Evolutionary conservation across 768 basidiomycete species (phyloP), one percentile per base, ranked within the genome.

Genomic region (Phanerochaete sordida): DNA sequence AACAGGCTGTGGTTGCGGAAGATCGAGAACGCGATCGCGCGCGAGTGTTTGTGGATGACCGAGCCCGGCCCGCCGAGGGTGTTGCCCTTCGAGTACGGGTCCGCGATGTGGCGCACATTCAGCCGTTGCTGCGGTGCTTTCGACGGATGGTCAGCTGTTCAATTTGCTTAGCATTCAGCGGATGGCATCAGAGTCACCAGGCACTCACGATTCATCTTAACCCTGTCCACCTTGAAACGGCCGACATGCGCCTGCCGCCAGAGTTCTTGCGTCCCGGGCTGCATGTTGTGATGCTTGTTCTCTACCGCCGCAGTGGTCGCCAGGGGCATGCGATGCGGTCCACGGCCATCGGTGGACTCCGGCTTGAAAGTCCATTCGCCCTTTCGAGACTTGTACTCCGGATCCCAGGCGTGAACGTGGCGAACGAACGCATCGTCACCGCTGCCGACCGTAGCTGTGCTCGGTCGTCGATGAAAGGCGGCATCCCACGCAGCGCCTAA

Each of bases 11-110:
- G 84, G 57, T 83, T 82, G 48, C 91, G 83, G 71, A 87, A 86
- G 50, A 93, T 83, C 0, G 91, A 91, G 72, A 91, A 92, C 0
- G 89, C 91, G 30, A 82, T 74, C 3, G 88, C 87, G 57, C 88
- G 84, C 0, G 91, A 90, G 68, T 93, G 91, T 64, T 90, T 90
- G 72, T 93, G 92, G 31, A 93, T 84, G 56, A 88, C 85, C 33
- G 83, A 79, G 24, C 78, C 75, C 0, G 90, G 89, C 1, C 88
- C 87, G 33, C 78, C 79, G 31, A 72, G 73, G 6, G 70, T 73
- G 35, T 77, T 78, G 4, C 68, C 73, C 31, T 70, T 71, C n/a
- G 74, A 71, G 61, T 75, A 81, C 0, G 79, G 79, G 62, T 82
- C 84, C 26, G 78, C 75, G 56, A 84, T 76, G 59, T 84, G 84